These are phyloP conservation scores for Wickerhamiella allomyrinae DNA, from an alignment of 805 yeast species.

Conservation along the genomic window DNA sequence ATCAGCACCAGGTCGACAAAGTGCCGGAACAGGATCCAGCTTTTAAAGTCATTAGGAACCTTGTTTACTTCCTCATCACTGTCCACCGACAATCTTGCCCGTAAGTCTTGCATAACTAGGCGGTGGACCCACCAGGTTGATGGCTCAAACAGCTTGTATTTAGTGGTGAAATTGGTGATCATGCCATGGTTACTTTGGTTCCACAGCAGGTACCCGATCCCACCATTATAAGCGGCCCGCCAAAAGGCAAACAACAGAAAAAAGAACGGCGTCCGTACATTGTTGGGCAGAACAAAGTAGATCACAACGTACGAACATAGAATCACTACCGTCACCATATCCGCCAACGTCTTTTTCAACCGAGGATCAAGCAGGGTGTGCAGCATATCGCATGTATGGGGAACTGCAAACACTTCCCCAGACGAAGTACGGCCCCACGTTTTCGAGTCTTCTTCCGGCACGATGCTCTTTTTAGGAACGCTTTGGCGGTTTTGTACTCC, in stretches of 20 bases:
- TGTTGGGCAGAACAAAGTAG: slow-evolving; percentile 19
- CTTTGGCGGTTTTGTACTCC: too few relatives aligned
- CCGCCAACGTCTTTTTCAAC: slow-evolving; percentile 51
- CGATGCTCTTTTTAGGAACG: too few relatives aligned
- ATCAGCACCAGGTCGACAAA: slow-evolving; percentile 68
- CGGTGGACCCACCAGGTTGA: slow-evolving; percentile 24
- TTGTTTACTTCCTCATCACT: slow-evolving; percentile 26
- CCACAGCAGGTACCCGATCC: slow-evolving; percentile 58
- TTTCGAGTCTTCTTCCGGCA: not conserved
- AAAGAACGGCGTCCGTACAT: slow-evolving; percentile 28
- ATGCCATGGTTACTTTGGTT: slow-evolving; percentile 47
- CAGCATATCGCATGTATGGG: slow-evolving; percentile 72
- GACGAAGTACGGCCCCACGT: slow-evolving; percentile 2
- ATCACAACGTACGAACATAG: slow-evolving; percentile 26
- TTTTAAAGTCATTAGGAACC: slow-evolving; percentile 59
- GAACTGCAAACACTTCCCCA: slow-evolving; percentile 25
- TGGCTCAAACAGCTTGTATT: slow-evolving; percentile 32
- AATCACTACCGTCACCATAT: slow-evolving; percentile 39
- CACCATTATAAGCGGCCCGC: slow-evolving; percentile 63
- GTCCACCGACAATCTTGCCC: slow-evolving; percentile 31
- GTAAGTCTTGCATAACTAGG: slow-evolving; percentile 33
- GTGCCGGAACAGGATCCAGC: slow-evolving; percentile 70
- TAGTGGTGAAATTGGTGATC: slow-evolving; percentile 39
- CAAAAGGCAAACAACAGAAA: slow-evolving; percentile 50
- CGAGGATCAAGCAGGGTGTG: slow-evolving; percentile 68